phyloP scores from a whole-genome alignment of 2,329 filamentous ascomycete species.

The Fusarium coicis region DNA sequence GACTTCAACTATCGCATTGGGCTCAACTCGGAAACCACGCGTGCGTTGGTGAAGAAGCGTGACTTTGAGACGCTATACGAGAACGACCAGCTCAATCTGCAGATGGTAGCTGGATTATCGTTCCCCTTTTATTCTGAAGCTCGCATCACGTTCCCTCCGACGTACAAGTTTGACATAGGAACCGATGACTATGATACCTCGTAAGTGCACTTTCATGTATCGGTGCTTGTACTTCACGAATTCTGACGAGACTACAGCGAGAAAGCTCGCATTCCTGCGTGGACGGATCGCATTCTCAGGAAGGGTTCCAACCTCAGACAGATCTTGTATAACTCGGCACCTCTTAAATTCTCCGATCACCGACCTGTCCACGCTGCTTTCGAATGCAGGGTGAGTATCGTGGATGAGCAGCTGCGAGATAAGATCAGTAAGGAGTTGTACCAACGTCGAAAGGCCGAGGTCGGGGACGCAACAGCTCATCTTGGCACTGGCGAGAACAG shows the following conservation, averaged over 20 bases:
- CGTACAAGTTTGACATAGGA: conserved; percentile 94
- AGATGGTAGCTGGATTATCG: conserved; percentile 92
- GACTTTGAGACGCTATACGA: conserved; percentile 86
- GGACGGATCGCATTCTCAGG: conserved; percentile 93
- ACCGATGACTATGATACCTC: conserved; percentile 92
- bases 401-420: conserved; percentile 80
- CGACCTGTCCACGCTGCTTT: conserved; percentile 94
- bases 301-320: conserved; percentile 88
- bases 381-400: conserved; percentile 81
- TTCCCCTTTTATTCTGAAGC: conserved; percentile 95
- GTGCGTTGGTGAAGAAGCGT: conserved; percentile 75
- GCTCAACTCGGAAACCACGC: conserved; percentile 79
- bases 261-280: conserved; percentile 93
- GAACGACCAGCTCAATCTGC: conserved; percentile 94
- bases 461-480: conserved; percentile 71
- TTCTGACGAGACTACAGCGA: conserved; percentile 65
- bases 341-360: conserved; percentile 91
- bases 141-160: conserved; percentile 87
- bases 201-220: conserved; percentile 56
- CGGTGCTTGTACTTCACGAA: background rate
- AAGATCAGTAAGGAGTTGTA: conserved; percentile 81
- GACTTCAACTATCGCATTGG: conserved; percentile 99
- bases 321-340: conserved; percentile 82
- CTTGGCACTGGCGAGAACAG: conserved; percentile 64
- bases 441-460: conserved; percentile 70